Conservation (phyloP, 306 rosid genomes). For the Pyrus bretschneideri region DNA sequence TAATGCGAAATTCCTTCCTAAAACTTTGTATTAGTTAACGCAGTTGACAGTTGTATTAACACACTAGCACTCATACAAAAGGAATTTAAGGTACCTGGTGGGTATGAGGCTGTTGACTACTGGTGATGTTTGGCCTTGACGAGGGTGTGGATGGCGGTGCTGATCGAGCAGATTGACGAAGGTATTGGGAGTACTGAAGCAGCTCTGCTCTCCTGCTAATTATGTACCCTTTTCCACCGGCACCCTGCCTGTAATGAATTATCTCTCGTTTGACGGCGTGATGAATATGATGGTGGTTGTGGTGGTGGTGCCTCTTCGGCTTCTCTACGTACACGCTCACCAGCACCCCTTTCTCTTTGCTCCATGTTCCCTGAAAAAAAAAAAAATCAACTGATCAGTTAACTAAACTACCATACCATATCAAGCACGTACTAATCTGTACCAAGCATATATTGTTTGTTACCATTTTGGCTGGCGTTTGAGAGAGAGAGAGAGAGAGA, state of each 20-base stretch:
- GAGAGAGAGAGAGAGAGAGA: neutral
- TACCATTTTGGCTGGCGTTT: constrained; percentile 53
- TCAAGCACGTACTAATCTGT: neutral
- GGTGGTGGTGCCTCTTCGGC: constrained; percentile 31
- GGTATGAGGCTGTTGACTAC: constrained; percentile 21
- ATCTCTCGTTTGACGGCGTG: constrained; percentile 25
- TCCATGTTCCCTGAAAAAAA: constrained; percentile 29
- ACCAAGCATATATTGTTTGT: neutral
- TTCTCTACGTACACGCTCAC: constrained; percentile 52
- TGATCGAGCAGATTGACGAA: constrained; percentile 41
- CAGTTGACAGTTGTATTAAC: neutral
- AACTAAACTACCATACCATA: no score
- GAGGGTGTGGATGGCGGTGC: constrained; percentile 25
- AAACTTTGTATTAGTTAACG: neutral
- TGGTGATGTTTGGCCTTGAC: constrained; percentile 5
- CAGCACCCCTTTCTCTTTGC: constrained; percentile 43
- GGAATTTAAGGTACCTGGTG: constrained; percentile 15
- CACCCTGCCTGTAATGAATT: constrained; percentile 6
- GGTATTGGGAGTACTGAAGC: constrained; percentile 54
- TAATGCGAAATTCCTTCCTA: neutral
- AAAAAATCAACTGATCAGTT: constrained; percentile 4
- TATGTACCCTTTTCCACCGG: constrained; percentile 23
- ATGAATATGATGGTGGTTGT: constrained; percentile 25
- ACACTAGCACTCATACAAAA: neutral
- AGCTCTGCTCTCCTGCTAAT: constrained; percentile 56